phyloP scores from a whole-genome alignment of 305 asterid genomes.

The Fraxinus sp. region DNA sequence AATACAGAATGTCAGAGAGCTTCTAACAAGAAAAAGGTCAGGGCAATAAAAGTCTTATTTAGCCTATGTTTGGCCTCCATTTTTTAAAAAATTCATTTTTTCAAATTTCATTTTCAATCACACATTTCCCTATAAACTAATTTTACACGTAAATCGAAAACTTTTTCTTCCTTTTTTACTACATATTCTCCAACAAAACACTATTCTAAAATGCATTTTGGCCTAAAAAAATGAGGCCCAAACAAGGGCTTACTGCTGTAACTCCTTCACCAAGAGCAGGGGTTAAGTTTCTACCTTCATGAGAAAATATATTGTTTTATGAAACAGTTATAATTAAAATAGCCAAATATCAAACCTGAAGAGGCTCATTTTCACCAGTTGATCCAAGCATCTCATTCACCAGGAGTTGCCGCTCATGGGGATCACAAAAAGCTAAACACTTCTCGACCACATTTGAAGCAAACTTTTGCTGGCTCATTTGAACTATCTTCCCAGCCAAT shows the following conservation, averaged over 20 bases:
- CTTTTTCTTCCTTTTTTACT: background rate
- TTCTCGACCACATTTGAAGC: constrained; percentile 69
- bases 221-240: background rate
- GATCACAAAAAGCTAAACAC: constrained; percentile 55
- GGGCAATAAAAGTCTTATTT: background rate
- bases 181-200: background rate
- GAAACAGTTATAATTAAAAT: background rate
- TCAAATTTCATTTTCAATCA: no score
- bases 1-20: background rate
- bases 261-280: background rate
- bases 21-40: background rate
- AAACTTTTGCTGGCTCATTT: constrained; percentile 72
- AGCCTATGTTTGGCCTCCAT: background rate
- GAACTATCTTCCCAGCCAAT: constrained; percentile 64
- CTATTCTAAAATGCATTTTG: background rate
- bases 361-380: constrained; percentile 73
- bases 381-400: constrained; percentile 72
- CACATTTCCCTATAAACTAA: no score
- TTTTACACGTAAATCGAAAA: background rate
- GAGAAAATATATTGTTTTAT: background rate
- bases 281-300: background rate
- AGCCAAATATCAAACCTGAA: constrained; percentile 44
- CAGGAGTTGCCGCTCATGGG: constrained; percentile 50
- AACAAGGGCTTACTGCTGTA: background rate
- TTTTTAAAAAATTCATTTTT: background rate